Percentiles rank a stretch among this genome's conserved stretches.
These are phyloP conservation scores for Puccinia triticina DNA, from an alignment of 1,284 basidiomycete species.

Conservation along the genomic window DNA sequence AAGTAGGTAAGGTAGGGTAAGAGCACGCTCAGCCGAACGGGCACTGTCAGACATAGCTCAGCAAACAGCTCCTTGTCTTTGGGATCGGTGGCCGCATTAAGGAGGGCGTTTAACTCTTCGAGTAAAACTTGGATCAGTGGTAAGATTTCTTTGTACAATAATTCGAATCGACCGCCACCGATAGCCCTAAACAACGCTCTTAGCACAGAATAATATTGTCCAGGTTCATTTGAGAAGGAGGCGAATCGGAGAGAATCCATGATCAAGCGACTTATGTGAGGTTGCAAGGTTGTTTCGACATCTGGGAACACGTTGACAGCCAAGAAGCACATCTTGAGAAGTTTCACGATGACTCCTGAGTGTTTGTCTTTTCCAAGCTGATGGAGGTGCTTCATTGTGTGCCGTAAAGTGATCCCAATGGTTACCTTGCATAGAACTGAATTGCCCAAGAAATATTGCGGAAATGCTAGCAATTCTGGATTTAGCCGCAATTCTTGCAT, in stretches of 20 bases:
- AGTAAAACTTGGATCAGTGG: constrained; percentile 96
- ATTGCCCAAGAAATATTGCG: constrained; percentile 81
- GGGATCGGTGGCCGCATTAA: constrained; percentile 76
- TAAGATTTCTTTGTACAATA: constrained; percentile 93
- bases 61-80: constrained; percentile 84
- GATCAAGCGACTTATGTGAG: constrained; percentile 88
- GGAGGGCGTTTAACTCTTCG: constrained; percentile 86
- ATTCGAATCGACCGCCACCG: constrained; percentile 93
- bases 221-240: constrained; percentile 84
- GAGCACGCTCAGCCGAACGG: constrained; percentile 90
- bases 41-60: constrained; percentile 95
- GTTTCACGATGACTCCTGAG: constrained; percentile 77
- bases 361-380: constrained; percentile 84
- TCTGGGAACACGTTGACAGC: constrained; percentile 79
- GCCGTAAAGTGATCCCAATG: constrained; percentile 87
- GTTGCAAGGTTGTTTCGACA: constrained; percentile 89
- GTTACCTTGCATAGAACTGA: constrained; percentile 84
- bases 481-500: constrained; percentile 73
- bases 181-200: constrained; percentile 94
- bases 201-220: constrained; percentile 92
- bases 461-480: constrained; percentile 78
- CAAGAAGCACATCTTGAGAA: constrained; percentile 96
- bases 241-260: constrained; percentile 97
- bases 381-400: constrained; percentile 80
- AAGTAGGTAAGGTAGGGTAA: constrained; percentile 92